These are phyloP conservation scores for Saccharata proteae DNA, from an alignment of 2,329 filamentous ascomycete species.

Conservation along the genomic window DNA sequence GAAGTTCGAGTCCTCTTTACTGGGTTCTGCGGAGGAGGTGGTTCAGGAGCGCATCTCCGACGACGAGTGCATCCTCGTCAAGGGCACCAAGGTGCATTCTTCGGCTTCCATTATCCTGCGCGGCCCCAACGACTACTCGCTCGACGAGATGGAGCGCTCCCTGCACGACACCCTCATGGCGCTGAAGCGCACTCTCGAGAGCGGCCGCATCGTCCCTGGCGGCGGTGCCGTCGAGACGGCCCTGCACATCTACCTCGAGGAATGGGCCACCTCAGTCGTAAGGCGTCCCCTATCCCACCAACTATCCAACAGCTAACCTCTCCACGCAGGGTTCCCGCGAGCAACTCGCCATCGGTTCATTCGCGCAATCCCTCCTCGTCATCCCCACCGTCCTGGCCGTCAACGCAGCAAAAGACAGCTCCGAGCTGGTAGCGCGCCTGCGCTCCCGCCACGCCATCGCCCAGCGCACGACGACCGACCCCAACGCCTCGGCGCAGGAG, in stretches of 20 bases:
- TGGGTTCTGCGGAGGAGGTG: constrained; percentile 90
- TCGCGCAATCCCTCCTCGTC: constrained; percentile 83
- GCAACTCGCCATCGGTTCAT: constrained; percentile 95
- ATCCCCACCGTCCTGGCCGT: constrained; percentile 95
- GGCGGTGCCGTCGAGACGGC: constrained; percentile 98
- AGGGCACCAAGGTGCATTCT: constrained; percentile 87
- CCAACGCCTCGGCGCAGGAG: constrained; percentile 53
- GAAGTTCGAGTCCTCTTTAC: constrained; percentile 79
- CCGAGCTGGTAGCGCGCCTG: constrained; percentile 89
- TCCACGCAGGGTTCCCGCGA: constrained; percentile 62
- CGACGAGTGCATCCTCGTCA: constrained; percentile 94
- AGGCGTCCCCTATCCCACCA: constrained; percentile 17
- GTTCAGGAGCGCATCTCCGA: constrained; percentile 98
- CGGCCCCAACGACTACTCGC: constrained; percentile 87
- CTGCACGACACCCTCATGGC: constrained; percentile 94
- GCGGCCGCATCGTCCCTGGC: constrained; percentile 89
- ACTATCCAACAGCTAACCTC: background rate
- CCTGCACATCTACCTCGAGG: constrained; percentile 96
- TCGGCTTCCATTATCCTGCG: constrained; percentile 94
- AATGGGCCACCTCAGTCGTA: constrained; percentile 92
- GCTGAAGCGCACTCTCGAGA: constrained; percentile 94
- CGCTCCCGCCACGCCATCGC: constrained; percentile 88
- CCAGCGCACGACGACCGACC: constrained; percentile 79
- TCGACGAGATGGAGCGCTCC: constrained; percentile 98
- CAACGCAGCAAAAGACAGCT: constrained; percentile 93